Evolutionary conservation across 257 asterid species (phyloP), one percentile per base, ranked within the genome.

Genomic region (Solanum habrochaites): DNA sequence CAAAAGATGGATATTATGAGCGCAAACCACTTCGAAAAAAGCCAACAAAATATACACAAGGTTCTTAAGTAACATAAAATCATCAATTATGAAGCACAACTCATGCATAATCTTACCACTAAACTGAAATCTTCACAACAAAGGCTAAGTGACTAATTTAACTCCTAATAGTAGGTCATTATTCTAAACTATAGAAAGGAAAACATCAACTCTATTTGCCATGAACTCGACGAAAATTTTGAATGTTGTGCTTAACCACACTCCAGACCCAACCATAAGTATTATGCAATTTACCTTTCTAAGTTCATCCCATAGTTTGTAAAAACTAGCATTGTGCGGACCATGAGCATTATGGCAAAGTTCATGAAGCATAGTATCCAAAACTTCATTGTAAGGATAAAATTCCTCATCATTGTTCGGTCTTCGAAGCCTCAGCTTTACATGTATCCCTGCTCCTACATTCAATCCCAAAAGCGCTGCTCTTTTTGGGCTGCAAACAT

Each of bases 351-450:
- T 97, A 89, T 97, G 99, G 90, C 98, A 95, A 80, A 95, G 94
- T 91, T 97, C 99, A 78, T 97, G 99, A 72, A 97, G 98, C 98
- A 97, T 97, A 66, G 99, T 97, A 88, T 97, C 99, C 20, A 97
- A 87, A 89, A 97, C 92, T 90, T 93, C 91, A 89, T 95, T 88
- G 86, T 83, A 97, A 25, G 96, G 96, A 85, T 92, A 88, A 90
- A 95, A 97, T 31, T 92, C 96, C n/a, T 91, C 95, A 31, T 97
- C 98, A 29, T 89, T 92, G 90, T 94, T 90, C 37, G 91, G 85
- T 85, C 95, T 92, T 86, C 99, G 88, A 87, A 95, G 99, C 93
- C 99, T 94, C 90, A 97, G 83, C 71, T 95, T 97, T 56, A 97
- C 93, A 74, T 95, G 91, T 64, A 93, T 86, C 52, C 99, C 98